Evolutionary conservation across 768 basidiomycete species (phyloP).

Genomic region (Pleurotus giganteus): DNA sequence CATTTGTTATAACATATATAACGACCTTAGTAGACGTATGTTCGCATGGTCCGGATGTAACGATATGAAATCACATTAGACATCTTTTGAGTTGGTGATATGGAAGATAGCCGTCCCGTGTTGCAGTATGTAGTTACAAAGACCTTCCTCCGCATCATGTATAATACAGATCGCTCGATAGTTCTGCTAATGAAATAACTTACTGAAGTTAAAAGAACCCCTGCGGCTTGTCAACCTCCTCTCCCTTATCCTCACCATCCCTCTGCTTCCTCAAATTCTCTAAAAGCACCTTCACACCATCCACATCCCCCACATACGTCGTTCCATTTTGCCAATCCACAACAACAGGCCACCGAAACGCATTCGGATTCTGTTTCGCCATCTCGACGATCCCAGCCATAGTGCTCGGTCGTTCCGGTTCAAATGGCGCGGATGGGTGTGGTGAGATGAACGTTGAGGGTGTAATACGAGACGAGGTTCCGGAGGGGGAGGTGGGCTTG

Average conservation of each 20-base stretch:
- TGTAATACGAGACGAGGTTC: too few relatives aligned
- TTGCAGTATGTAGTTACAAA: too few relatives aligned
- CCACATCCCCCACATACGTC: conserved; percentile 63
- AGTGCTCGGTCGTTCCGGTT: conserved; percentile 36
- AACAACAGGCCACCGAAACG: conserved; percentile 77
- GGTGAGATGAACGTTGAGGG: conserved; percentile 55
- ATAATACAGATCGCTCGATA: background rate
- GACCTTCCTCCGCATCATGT: too few relatives aligned
- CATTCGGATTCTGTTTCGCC: conserved; percentile 52
- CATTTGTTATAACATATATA: conserved; percentile 5
- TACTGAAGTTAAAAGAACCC: conserved; percentile 45
- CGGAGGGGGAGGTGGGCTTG: conserved; percentile 24
- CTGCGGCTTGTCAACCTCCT: conserved; percentile 43
- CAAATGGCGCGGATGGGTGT: conserved; percentile 48
- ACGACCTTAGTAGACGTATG: background rate
- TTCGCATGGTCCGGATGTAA: background rate
- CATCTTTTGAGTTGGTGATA: too few relatives aligned
- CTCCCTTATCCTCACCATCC: conserved; percentile 58
- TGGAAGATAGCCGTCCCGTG: too few relatives aligned
- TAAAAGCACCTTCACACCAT: conserved; percentile 66
- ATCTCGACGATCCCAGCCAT: conserved; percentile 47
- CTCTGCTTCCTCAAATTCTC: conserved; percentile 63
- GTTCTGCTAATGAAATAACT: background rate
- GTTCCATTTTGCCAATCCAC: conserved; percentile 74
- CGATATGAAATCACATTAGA: too few relatives aligned